Conservation (phyloP, 768 basidiomycete genomes). For the Amanita exitialis region DNA sequence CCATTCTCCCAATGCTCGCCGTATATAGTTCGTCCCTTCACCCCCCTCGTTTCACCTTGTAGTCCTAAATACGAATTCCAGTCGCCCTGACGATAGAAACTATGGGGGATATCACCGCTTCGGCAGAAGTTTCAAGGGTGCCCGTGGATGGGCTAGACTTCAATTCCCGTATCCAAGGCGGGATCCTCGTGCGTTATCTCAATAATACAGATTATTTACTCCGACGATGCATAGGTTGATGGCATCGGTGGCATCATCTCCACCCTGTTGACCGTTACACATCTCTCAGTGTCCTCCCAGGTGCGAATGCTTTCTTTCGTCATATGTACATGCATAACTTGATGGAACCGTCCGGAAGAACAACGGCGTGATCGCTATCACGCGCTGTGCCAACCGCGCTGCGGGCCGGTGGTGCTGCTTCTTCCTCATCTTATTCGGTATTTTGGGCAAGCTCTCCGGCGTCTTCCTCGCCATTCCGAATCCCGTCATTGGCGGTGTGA, state of each 20-base stretch:
- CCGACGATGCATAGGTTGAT: slow-evolving; percentile 41
- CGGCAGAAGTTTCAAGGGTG: slow-evolving; percentile 73
- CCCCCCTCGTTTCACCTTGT: background rate
- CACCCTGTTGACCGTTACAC: slow-evolving; percentile 73
- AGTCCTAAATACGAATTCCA: slow-evolving; percentile 13
- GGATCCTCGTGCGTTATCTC: slow-evolving; percentile 43
- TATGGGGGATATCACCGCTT: slow-evolving; percentile 78
- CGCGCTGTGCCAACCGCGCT: slow-evolving; percentile 70
- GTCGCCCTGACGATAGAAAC: slow-evolving; percentile 75
- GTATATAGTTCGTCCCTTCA: slow-evolving; percentile 20
- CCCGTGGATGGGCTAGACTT: slow-evolving; percentile 66
- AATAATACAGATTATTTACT: slow-evolving; percentile 24
- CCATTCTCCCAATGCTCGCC: slow-evolving; percentile 35
- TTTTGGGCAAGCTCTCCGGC: slow-evolving; percentile 75
- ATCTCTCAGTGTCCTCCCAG: slow-evolving; percentile 71
- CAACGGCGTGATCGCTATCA: slow-evolving; percentile 77
- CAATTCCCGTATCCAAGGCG: slow-evolving; percentile 77
- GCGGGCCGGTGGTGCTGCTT: slow-evolving; percentile 74
- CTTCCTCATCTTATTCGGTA: slow-evolving; percentile 73
- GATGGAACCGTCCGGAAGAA: slow-evolving; percentile 29
- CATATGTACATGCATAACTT: background rate
- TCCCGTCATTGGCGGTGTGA: slow-evolving; percentile 76
- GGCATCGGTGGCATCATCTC: slow-evolving; percentile 77
- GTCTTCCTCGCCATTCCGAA: slow-evolving; percentile 80
- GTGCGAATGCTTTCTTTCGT: slow-evolving; percentile 12